Percentiles rank a stretch among this genome's conserved stretches.
phyloP scores from a whole-genome alignment of 2,329 filamentous ascomycete species.

The Pseudofabraea citricarpa region DNA sequence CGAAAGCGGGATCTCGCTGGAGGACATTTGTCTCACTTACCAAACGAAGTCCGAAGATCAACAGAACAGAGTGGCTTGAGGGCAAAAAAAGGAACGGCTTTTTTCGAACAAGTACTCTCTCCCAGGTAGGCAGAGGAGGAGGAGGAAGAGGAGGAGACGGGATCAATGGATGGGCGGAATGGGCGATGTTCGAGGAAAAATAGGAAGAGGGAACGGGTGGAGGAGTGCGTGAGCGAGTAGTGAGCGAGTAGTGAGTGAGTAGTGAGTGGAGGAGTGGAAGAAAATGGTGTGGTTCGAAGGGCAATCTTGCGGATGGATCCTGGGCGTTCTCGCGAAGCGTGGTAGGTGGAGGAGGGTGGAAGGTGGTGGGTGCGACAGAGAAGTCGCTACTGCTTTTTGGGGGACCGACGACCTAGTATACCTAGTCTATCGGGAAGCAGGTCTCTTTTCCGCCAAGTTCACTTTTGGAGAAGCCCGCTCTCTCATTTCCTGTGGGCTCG shows the following conservation, averaged over 20 bases:
- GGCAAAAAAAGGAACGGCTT: slow-evolving; percentile 18
- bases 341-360: no score
- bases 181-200: slow-evolving; percentile 2
- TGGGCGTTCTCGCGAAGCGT: no score
- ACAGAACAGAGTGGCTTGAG: slow-evolving; percentile 13
- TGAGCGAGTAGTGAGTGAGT: neutral
- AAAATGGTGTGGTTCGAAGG: neutral
- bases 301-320: neutral
- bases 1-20: slow-evolving; percentile 11
- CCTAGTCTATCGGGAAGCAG: no score
- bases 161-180: slow-evolving; percentile 5
- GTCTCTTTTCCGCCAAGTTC: no score
- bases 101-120: slow-evolving; percentile 9
- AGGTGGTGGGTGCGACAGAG: no score
- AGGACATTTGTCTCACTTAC: slow-evolving; percentile 16
- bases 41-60: slow-evolving; percentile 15
- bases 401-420: no score
- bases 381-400: no score
- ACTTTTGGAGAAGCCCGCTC: no score
- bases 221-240: slow-evolving; percentile 4
- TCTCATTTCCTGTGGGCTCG: no score
- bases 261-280: slow-evolving; percentile 2
- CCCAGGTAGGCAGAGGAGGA: neutral
- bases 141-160: slow-evolving; percentile 6
- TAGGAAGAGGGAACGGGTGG: slow-evolving; percentile 4